Base-by-base conservation (phyloP, 106 monocot species). In the Allium sativum region DNA sequence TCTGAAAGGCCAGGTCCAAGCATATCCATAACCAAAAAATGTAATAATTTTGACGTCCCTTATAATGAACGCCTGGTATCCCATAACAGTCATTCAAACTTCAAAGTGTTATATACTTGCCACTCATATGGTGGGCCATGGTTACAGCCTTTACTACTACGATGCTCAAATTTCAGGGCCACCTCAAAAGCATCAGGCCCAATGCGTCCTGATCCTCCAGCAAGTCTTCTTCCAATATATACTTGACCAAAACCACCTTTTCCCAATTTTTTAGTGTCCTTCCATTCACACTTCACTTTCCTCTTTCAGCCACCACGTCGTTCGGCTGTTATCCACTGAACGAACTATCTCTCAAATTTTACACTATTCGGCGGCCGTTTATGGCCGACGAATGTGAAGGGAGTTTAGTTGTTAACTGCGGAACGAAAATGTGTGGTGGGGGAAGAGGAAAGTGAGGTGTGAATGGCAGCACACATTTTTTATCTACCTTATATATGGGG, bases 231-330 rank as follows among this genome's bases (percentile, higher is more conserved):
- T 19, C 98, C 98, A 66, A 98, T 91, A 75, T 92, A 98, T 21
- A 98, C 98, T 71, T 98, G 98, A 42, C 98, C 98, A 79, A 98
- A 98, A 64, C 98, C 98, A 72, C 98, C 98, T 83, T 98, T 98
- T n/a, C 98, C 98, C 70, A 98, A 80, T 76, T 98, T 98, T n/a
- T n/a, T n/a, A n/a, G n/a, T n/a, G n/a, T n/a, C n/a, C n/a, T n/a
- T n/a, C n/a, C n/a, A n/a, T n/a, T n/a, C n/a, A n/a, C n/a, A n/a
- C n/a, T n/a, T n/a, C n/a, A n/a, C n/a, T n/a, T n/a, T n/a, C n/a
- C n/a, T n/a, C n/a, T n/a, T n/a, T n/a, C n/a, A n/a, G n/a, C n/a
- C n/a, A n/a, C n/a, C n/a, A n/a, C n/a, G n/a, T n/a, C n/a, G n/a
- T n/a, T n/a, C n/a, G n/a, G n/a, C n/a, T n/a, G n/a, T n/a, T n/a